Percentiles rank a stretch among this genome's conserved stretches.
Evolutionary conservation across 345 rosid species (phyloP).

Genomic region (Eucalyptus virginea): DNA sequence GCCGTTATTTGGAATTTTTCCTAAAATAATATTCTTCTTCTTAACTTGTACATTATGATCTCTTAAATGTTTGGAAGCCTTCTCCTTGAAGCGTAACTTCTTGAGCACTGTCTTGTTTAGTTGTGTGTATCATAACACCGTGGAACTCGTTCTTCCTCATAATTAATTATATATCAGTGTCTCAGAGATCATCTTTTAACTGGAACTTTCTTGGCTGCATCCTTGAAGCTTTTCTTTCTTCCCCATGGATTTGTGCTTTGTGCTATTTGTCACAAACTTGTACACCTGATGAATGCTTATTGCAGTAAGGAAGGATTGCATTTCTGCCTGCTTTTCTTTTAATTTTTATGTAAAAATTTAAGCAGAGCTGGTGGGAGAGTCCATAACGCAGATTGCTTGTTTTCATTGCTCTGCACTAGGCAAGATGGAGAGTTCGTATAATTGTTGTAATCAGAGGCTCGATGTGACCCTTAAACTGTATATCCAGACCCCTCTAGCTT

Average conservation of each 20-base stretch:
- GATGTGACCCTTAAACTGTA: neutral
- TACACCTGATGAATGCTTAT: neutral
- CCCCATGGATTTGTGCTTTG: neutral
- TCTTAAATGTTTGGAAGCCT: neutral
- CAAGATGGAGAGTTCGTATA: neutral
- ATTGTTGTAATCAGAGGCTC: neutral
- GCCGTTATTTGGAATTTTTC: too few species aligned
- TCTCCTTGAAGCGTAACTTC: neutral
- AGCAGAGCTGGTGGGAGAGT: neutral
- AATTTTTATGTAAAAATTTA: neutral
- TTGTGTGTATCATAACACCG: neutral
- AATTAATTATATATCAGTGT: neutral
- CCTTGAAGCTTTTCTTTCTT: neutral
- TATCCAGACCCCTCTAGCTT: neutral
- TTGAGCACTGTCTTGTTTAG: neutral
- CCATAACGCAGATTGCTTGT: neutral
- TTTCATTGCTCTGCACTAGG: neutral
- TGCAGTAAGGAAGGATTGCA: neutral
- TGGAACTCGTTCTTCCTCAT: neutral
- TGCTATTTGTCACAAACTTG: neutral
- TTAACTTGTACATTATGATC: neutral
- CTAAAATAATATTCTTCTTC: neutral
- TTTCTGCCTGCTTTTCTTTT: neutral
- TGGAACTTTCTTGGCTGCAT: neutral
- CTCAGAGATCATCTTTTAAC: neutral